Evolutionary conservation across 108 stramenopile species (phyloP), one percentile per base, ranked within the genome.

Genomic region (Skeletonema grethae): DNA sequence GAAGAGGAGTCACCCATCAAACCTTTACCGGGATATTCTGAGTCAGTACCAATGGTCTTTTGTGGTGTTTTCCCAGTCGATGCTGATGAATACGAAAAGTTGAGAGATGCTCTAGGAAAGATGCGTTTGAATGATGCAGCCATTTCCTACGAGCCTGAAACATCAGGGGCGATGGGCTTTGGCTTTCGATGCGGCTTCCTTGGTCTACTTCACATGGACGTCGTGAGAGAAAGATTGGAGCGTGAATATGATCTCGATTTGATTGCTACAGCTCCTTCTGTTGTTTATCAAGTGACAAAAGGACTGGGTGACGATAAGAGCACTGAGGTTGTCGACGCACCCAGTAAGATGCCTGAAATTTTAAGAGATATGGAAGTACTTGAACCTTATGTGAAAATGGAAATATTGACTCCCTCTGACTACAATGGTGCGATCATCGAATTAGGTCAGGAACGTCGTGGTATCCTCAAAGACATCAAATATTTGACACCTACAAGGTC

Each of bases 191-290:
- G 96, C 67, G 98, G 99, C 0, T 99, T 99, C 73, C 85, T 99
- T 43, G 99, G 99, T 24, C 77, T 98, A 39, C 79, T 99, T 48
- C 99, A 99, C 80, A 99, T 98, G 98, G 99, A 99, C 74, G 95
- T 99, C 68, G 84, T 99, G 8, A 93, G 97, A 58, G 97, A 99
- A 84, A 82, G 99, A n/a, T 75, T 98, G 16, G 84, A 84, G 41
- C 80, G 98, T 46, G 98, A 99, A 74, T 97, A 97, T 76, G 92
- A 90, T 75, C 68, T 97, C 34, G 97, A 97, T 70, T 76, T 99
- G 46, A 97, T 99, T 64, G 95, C 97, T 69, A 99, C 99, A 4
- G 98, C 99, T 20, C 99, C 99, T 4, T 89, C 93, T 39, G 98
- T 98, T 35, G 97, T 98, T 13, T 99, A 98, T 85, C 91, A 88